phyloP scores from a whole-genome alignment of 192 early-diverging fungal species.

The Umbelopsis sp. region DNA sequence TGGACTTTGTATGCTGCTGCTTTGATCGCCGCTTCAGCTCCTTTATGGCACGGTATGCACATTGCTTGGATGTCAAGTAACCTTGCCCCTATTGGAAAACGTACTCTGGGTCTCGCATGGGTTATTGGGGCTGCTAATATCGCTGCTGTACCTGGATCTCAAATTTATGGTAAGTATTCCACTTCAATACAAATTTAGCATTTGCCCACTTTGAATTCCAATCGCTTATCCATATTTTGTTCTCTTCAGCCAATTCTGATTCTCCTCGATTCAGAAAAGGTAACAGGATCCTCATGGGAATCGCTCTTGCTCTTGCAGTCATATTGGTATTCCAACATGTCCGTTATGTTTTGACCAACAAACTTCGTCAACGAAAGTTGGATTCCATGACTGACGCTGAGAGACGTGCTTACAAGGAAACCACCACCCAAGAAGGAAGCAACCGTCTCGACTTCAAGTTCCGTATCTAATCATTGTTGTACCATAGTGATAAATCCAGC shows the following conservation, averaged over 20 bases:
- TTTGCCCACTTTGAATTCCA: too few relatives aligned
- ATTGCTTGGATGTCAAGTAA: conserved; percentile 33
- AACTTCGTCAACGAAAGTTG: conserved; percentile 49
- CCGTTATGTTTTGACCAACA: conserved; percentile 48
- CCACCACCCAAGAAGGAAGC: conserved; percentile 53
- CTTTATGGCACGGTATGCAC: conserved; percentile 19
- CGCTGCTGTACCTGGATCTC: conserved; percentile 27
- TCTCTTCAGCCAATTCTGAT: conserved; percentile 26
- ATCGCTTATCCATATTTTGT: too few relatives aligned
- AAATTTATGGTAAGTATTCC: conserved; percentile 17
- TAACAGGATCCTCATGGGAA: conserved; percentile 49
- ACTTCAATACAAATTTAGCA: not conserved
- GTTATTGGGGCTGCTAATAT: conserved; percentile 29
- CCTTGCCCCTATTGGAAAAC: conserved; percentile 29
- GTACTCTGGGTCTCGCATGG: conserved; percentile 24
- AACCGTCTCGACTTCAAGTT: conserved; percentile 58
- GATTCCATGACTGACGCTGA: conserved; percentile 48
- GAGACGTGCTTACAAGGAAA: conserved; percentile 51
- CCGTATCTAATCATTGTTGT: conserved; percentile 8
- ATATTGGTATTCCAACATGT: conserved; percentile 46
- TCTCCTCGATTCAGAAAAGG: conserved; percentile 53
- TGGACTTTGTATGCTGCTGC: conserved; percentile 40
- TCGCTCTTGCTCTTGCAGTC: conserved; percentile 34
- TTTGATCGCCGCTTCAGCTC: conserved; percentile 33
- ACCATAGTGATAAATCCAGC: not conserved